Evolutionary conservation across 192 early-diverging fungal genomes (phyloP), one percentile per base, ranked within the genome.

Genomic region (Coemansia sp.): DNA sequence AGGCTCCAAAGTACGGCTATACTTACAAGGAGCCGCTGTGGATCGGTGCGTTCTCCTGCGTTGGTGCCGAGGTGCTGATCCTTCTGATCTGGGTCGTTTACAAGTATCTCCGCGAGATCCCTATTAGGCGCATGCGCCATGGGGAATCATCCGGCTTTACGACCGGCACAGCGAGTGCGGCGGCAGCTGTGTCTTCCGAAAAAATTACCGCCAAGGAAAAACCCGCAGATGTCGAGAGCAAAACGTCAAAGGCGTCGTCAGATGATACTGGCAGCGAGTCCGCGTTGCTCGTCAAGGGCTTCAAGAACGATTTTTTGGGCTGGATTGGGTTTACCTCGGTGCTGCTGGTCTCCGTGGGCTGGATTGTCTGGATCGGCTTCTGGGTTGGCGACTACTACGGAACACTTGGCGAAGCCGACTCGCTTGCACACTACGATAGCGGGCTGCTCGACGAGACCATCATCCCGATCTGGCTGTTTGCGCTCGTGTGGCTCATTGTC

Each of bases 311-410:
- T 59, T 34, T 52, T 12, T 55, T 82, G 32, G 89, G 89, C 14
- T 55, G 54, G 20, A 48, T 78, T n/a, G 67, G 82, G 3, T 71
- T 71, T 46, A 58, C 60, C 30, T 79, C 81, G 21, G 71, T 74
- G 12, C 53, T 84, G 22, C 29, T 79, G 17, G 79, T 79, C 10
- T 85, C 84, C 8, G 56, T 85, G 21, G 71, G 80, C 15, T 90
- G 82, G 75, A 56, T 90, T n/a, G 74, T 82, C 8, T 75, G 87
- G 42, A 61, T 92, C 28, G 78, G 68, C n/a, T 62, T 84, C 34
- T 60, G 90, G 17, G 81, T 89, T n/a, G 57, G 78, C 12, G 90
- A 92, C 71, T 86, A 90, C 76, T 92, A 90, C 75, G 84, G 83
- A 57, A 73, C 66, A 15, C 58, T 81, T 23, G 67, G 70, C 40